Evolutionary conservation across 495 filamentous ascomycete species (phyloP), one percentile per base, ranked within the genome.

Genomic region (Xylaria cubensis): DNA sequence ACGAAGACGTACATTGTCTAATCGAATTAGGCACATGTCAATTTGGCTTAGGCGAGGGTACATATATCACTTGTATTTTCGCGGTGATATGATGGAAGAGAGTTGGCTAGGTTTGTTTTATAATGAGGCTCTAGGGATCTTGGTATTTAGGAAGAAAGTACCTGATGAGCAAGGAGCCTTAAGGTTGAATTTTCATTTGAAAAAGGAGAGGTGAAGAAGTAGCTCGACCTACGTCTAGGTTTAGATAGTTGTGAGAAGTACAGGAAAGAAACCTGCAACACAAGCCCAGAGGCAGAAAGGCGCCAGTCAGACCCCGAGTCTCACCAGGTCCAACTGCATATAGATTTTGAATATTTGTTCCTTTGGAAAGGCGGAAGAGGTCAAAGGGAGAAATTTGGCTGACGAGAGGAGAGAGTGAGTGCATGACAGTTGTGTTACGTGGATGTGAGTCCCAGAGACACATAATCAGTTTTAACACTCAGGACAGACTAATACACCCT

Each of bases 1-100:
- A 71, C 69, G 59, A 71, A 71, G 69, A 71, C 68, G 5, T 32
- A 15, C 0, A 36, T 7, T 41, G 48, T 26, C 13, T 44, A 55
- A 55, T 32, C 19, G 19, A 0, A 36, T 32, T 59, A 59, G 17
- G 39, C 19, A 4, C 26, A 12, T 17, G 36, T 17, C 15, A 6
- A 13, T 5, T 19, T 19, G 0, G 13, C 3, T 1, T n/a, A 50
- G 7, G 46, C n/a, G 19, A 8, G 10, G 8, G 48, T 15, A 3
- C 10, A 13, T 19, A 61, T 36, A 59, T 59, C 1, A 34, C 5
- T n/a, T 36, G 15, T 2, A 8, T 17, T 10, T 8, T 51, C 21
- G n/a, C 1, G 15, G n/a, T 24, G 7, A 3, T 19, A 24, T 21
- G n/a, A 21, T 10, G n/a, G 48, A 48, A 48, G 15, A 8, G 6